Conservation (phyloP, 371 early-diverging fungal genomes). For the Mucor plumbeus region DNA sequence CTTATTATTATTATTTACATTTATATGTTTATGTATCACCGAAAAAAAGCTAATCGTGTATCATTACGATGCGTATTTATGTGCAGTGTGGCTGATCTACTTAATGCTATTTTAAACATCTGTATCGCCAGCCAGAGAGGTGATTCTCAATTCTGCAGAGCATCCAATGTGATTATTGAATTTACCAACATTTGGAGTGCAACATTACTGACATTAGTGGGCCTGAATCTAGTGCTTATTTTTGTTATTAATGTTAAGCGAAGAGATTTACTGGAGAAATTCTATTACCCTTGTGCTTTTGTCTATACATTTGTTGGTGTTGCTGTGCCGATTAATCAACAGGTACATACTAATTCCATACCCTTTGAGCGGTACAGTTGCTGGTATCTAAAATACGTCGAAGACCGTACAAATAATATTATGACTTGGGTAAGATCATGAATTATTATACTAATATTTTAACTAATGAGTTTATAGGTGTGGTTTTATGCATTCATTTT, state of each 20-base stretch:
- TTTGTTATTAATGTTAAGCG: constrained; percentile 28
- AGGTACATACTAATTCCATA: not conserved
- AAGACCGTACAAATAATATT: not conserved
- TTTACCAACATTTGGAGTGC: constrained; percentile 23
- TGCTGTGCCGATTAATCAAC: constrained; percentile 19
- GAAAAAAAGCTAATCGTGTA: constrained; percentile 24
- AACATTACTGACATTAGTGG: constrained; percentile 28
- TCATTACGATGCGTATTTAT: constrained; percentile 38
- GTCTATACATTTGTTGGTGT: constrained; percentile 20
- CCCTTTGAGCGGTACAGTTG: not conserved
- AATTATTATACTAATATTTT: no score
- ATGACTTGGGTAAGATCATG: constrained; percentile 28
- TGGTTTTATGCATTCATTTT: constrained; percentile 36
- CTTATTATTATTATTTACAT: constrained; percentile 9
- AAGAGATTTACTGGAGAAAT: constrained; percentile 2
- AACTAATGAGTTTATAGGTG: constrained; percentile 22
- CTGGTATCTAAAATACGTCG: constrained; percentile 12
- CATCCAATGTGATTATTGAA: constrained; percentile 12
- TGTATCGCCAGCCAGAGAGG: not conserved
- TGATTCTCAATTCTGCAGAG: constrained; percentile 21
- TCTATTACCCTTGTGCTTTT: constrained; percentile 5
- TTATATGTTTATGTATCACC: constrained; percentile 12
- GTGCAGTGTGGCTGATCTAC: constrained; percentile 8
- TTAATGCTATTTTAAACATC: constrained; percentile 13
- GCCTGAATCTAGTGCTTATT: constrained; percentile 35